Evolutionary conservation across 805 yeast genomes (phyloP).

Genomic region (Hanseniaspora singularis): DNA sequence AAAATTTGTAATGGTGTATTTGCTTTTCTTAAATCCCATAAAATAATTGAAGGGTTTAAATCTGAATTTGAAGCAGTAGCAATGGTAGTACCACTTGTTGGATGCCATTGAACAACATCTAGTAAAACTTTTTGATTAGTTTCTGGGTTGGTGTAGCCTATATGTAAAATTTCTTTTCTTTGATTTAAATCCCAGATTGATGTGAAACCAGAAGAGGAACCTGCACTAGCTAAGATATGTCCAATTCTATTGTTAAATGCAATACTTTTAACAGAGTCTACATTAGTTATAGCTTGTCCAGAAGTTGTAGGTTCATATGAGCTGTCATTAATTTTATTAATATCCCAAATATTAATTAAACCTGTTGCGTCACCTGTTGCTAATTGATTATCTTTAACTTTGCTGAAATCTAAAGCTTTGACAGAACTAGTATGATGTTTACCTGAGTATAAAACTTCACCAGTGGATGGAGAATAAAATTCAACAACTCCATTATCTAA

Average conservation of each 20-base stretch:
- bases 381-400: constrained; percentile 54
- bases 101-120: constrained; percentile 89
- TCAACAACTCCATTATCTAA: constrained; percentile 71
- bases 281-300: constrained; percentile 67
- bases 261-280: constrained; percentile 67
- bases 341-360: constrained; percentile 84
- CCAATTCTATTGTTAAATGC: constrained; percentile 80
- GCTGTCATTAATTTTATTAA: constrained; percentile 44
- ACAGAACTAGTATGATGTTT: constrained; percentile 60
- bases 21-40: constrained; percentile 93
- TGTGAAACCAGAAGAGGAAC: constrained; percentile 62
- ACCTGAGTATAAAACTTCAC: constrained; percentile 32
- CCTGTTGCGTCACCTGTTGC: constrained; percentile 86
- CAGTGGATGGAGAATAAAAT: constrained; percentile 51
- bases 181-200: constrained; percentile 90
- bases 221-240: constrained; percentile 84
- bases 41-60: constrained; percentile 60
- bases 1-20: constrained; percentile 73
- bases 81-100: constrained; percentile 70
- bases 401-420: constrained; percentile 64
- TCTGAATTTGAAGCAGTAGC: constrained; percentile 82
- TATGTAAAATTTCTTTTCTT: constrained; percentile 76
- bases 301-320: constrained; percentile 41
- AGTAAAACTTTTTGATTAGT: constrained; percentile 50
- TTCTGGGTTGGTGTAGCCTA: constrained; percentile 50